phyloP scores from a whole-genome alignment of 2,329 filamentous ascomycete genomes.

The Venturia effusa region DNA sequence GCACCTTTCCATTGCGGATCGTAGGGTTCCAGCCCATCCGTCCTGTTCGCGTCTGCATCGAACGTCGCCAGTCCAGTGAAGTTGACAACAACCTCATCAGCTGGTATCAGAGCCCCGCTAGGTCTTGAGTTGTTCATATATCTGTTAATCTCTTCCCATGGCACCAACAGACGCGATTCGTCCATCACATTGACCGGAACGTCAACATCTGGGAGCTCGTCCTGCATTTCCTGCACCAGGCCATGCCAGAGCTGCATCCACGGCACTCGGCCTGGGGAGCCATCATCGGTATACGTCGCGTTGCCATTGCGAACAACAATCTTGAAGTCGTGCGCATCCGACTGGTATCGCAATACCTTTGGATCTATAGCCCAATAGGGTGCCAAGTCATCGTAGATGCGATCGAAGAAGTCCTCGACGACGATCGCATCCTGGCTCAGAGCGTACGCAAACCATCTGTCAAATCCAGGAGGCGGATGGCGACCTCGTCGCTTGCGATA shows the following conservation, averaged over 20 bases:
- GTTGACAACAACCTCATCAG: slow-evolving; percentile 20
- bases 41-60: slow-evolving; percentile 19
- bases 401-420: slow-evolving; percentile 41
- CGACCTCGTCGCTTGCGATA: slow-evolving; percentile 35
- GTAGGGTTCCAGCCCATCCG: slow-evolving; percentile 16
- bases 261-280: slow-evolving; percentile 16
- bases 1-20: slow-evolving; percentile 23
- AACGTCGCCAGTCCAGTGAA: slow-evolving; percentile 17
- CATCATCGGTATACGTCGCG: slow-evolving; percentile 21
- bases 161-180: slow-evolving; percentile 13
- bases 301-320: slow-evolving; percentile 32
- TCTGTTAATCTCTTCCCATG: slow-evolving; percentile 17
- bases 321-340: slow-evolving; percentile 25
- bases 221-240: slow-evolving; percentile 17
- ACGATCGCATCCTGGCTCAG: slow-evolving; percentile 30
- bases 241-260: slow-evolving; percentile 34
- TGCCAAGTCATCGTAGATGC: slow-evolving; percentile 38
- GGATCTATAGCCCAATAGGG: slow-evolving; percentile 39
- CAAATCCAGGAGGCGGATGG: slow-evolving; percentile 41
- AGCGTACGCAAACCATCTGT: slow-evolving; percentile 37
- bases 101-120: slow-evolving; percentile 20
- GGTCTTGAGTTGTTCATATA: slow-evolving; percentile 25
- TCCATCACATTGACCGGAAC: slow-evolving; percentile 15
- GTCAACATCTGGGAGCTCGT: slow-evolving; percentile 14
- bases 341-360: slow-evolving; percentile 30